Conservation (phyloP, 208 protist genomes). For the Leishmania turanica region DNA sequence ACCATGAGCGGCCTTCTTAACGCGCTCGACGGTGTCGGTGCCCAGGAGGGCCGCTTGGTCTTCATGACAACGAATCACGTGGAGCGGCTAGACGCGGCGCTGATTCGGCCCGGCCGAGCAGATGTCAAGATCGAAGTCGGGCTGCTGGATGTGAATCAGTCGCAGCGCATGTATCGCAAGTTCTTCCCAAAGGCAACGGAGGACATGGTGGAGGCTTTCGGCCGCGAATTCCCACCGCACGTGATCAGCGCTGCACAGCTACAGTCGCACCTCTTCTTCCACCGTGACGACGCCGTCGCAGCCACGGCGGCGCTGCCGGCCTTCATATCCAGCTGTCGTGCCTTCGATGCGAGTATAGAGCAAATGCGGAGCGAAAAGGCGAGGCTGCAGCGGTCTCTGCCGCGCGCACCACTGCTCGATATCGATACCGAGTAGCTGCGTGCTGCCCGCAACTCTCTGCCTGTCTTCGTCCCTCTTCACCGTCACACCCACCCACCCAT, state of each 20-base stretch:
- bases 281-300: conserved; percentile 69
- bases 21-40: conserved; percentile 95
- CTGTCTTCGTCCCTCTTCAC: background rate
- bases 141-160: conserved; percentile 65
- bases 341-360: conserved; percentile 61
- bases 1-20: conserved; percentile 97
- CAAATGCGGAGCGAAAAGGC: conserved; percentile 47
- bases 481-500: background rate
- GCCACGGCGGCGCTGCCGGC: conserved; percentile 47
- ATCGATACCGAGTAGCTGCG: conserved; percentile 9
- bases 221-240: conserved; percentile 37
- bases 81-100: conserved; percentile 91
- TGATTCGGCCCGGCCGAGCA: conserved; percentile 95
- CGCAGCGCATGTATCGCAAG: conserved; percentile 79
- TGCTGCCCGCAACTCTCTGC: too few relatives aligned
- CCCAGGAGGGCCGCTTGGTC: conserved; percentile 95
- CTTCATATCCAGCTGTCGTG: conserved; percentile 45
- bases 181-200: conserved; percentile 78
- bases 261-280: conserved; percentile 94
- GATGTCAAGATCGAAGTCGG: conserved; percentile 94
- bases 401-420: conserved; percentile 30
- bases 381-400: conserved; percentile 36
- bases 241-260: conserved; percentile 88
- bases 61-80: conserved; percentile 98
- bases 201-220: conserved; percentile 44